phyloP scores from a whole-genome alignment of 345 rosid genomes.

The Syzygium aqueum region DNA sequence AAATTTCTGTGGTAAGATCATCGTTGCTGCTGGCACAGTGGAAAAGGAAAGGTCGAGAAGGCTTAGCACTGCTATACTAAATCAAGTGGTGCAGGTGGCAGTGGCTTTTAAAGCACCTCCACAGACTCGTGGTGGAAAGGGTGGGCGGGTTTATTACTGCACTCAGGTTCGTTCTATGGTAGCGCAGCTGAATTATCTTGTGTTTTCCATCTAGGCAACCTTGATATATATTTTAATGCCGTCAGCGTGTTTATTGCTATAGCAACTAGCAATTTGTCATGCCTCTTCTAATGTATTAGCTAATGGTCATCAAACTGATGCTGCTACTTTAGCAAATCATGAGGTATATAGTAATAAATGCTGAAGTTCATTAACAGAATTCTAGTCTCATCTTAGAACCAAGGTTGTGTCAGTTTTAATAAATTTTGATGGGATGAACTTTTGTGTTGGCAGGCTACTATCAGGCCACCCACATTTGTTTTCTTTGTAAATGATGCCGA shows the following conservation, averaged over 20 bases:
- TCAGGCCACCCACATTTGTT: constrained; percentile 95
- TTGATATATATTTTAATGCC: not conserved
- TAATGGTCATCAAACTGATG: not conserved
- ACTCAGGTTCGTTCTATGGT: constrained; percentile 54
- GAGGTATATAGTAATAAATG: not conserved
- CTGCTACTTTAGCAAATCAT: not conserved
- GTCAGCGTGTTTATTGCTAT: not conserved
- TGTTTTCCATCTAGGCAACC: not conserved
- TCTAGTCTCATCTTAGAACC: not conserved
- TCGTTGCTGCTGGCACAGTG: constrained; percentile 65
- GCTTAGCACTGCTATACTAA: constrained; percentile 69
- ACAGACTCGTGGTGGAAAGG: constrained; percentile 78
- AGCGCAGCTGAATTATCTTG: not conserved
- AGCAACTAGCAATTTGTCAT: not conserved
- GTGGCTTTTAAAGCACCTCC: constrained; percentile 95
- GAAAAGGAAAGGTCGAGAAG: constrained; percentile 92
- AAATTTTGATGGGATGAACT: not conserved
- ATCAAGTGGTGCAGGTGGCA: constrained; percentile 85
- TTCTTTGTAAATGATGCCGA: constrained; percentile 89
- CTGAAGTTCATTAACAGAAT: not conserved
- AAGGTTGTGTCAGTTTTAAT: not conserved
- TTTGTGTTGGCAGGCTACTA: constrained; percentile 22
- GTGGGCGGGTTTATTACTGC: constrained; percentile 86
- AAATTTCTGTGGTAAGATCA: constrained; percentile 40
- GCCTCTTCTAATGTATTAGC: not conserved